phyloP scores from a whole-genome alignment of 129 eudicot species.

The Escallonia herrerae region DNA sequence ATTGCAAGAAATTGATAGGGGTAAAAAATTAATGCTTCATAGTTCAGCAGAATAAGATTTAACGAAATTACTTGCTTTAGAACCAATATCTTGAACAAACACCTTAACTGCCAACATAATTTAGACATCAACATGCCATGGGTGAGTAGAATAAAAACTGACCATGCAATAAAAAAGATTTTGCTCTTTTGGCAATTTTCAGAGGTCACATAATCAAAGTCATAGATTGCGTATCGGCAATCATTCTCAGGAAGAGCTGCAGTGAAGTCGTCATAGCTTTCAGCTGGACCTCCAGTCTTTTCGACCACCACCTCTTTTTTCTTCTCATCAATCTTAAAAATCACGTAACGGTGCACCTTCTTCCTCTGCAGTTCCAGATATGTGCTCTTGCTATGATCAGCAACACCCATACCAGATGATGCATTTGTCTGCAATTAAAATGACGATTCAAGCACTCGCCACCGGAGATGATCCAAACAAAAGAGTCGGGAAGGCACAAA shows the following conservation, averaged over 20 bases:
- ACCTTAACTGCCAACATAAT: background rate
- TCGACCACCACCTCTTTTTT: conserved; percentile 29
- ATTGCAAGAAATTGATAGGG: too few species aligned
- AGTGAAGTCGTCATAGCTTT: conserved; percentile 17
- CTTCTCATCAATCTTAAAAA: conserved; percentile 34
- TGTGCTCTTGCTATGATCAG: conserved; percentile 23
- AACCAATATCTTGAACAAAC: too few species aligned
- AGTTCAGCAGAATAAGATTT: background rate
- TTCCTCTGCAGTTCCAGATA: conserved; percentile 25
- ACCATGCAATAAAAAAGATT: conserved; percentile 55
- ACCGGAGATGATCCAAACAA: background rate
- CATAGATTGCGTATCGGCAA: conserved; percentile 55
- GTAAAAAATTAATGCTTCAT: background rate
- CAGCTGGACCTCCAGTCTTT: conserved; percentile 26
- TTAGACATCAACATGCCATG: background rate
- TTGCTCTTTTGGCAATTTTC: conserved; percentile 66
- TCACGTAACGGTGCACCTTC: conserved; percentile 27
- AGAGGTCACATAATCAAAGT: conserved; percentile 50
- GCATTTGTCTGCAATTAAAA: conserved; percentile 34
- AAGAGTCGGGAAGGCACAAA: background rate
- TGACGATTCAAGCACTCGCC: background rate
- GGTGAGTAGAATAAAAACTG: conserved; percentile 10
- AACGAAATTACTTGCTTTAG: background rate
- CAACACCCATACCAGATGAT: conserved; percentile 37
- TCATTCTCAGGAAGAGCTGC: conserved; percentile 48